Conservation (phyloP, 495 filamentous ascomycete genomes). For the Acidomyces sp. region DNA sequence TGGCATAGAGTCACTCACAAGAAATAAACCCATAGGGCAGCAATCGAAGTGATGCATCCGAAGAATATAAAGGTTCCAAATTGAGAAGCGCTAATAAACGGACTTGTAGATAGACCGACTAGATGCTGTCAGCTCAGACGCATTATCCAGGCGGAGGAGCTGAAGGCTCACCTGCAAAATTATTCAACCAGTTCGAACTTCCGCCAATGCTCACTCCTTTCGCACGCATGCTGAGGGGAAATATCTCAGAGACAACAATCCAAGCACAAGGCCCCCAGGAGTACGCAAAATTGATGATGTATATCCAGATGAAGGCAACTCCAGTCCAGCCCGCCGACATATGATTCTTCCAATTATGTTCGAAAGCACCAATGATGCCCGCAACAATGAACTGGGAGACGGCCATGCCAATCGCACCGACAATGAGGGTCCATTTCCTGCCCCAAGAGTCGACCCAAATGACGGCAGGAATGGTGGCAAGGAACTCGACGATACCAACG, state of each 20-base stretch:
- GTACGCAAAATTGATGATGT: constrained; percentile 67
- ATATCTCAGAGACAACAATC: constrained; percentile 58
- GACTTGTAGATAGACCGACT: too few relatives aligned
- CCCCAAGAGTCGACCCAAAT: constrained; percentile 40
- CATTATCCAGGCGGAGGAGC: too few relatives aligned
- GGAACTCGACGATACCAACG: constrained; percentile 56
- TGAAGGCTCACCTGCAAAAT: too few relatives aligned
- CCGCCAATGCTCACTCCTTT: constrained; percentile 62
- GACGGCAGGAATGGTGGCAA: constrained; percentile 39
- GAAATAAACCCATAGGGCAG: too few relatives aligned
- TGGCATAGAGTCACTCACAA: too few relatives aligned
- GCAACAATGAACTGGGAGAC: constrained; percentile 54
- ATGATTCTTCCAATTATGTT: constrained; percentile 43
- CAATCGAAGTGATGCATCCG: too few relatives aligned
- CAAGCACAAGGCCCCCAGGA: constrained; percentile 55
- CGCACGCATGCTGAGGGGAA: constrained; percentile 56
- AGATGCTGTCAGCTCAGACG: too few relatives aligned
- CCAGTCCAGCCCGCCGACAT: constrained; percentile 62
- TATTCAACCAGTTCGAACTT: too few relatives aligned
- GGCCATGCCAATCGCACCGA: constrained; percentile 29
- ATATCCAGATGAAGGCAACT: constrained; percentile 69
- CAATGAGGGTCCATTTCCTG: constrained; percentile 27
- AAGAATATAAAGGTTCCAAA: too few relatives aligned
- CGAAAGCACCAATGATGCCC: constrained; percentile 53
- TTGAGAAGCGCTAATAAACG: too few relatives aligned